Evolutionary conservation across 768 basidiomycete genomes (phyloP), one percentile per base, ranked within the genome.

Genomic region (Cyclocybe aegerita): DNA sequence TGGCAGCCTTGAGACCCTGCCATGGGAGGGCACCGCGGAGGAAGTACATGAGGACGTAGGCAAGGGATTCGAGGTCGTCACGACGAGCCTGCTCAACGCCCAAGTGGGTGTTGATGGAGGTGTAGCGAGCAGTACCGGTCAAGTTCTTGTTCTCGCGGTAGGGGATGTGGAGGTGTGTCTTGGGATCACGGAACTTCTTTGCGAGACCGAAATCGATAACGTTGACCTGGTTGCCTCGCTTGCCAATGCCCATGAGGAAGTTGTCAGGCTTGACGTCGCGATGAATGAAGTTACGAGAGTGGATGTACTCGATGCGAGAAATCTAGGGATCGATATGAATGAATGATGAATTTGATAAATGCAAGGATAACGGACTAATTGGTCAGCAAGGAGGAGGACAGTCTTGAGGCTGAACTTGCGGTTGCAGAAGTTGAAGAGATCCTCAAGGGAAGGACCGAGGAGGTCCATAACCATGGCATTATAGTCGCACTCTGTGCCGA

Each of bases 71-170:
- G 60, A 98, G 81, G 67, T 98, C 97, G 68, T 99, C 96, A 50
- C 96, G 90, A 61, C 96, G 90, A 54, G 95, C 93, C 69, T 98
- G 97, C 72, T 99, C 93, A 47, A 98, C 96, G 58, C 96, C 97
- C 67, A 98, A 71, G 67, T 99, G 96, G 17, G 96, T 99, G 77
- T 99, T 99, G 77, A 99, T 98, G 16, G 93, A 96, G 1, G 96
- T 98, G 80, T 98, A 99, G 49, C 97, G 93, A 56, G 96, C 96
- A 23, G 97, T 99, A 57, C 96, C 96, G 1, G 96, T 99, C 61
- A 99, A 72, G 67, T 98, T 99, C 90, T 99, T 99, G 84, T 99
- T 99, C 86, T 99, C 96, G 61, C 96, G 82, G 81, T 99, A 99
- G 7, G 97, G 97, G 60, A 99, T 99, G 70, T 99, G 97, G 35